These are phyloP conservation scores for Xylariaceae sp. DNA, from an alignment of 2,329 filamentous ascomycete genomes.

Conservation along the genomic window DNA sequence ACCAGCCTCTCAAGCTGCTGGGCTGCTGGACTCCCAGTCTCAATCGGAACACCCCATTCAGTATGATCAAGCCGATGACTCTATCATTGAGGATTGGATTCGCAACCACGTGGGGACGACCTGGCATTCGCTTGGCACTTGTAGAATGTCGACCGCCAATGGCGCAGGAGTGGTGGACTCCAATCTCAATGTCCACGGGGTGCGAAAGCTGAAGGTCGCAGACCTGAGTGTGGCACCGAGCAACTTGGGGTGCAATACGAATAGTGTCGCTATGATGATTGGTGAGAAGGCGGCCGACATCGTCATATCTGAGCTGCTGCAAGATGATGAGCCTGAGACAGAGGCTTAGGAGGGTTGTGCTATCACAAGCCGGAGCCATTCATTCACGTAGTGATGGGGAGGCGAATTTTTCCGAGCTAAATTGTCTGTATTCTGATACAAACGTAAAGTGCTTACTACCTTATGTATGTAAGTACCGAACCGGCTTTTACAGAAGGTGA, in stretches of 20 bases:
- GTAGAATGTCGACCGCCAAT: conserved; percentile 29
- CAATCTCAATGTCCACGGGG: conserved; percentile 35
- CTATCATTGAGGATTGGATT: conserved; percentile 37
- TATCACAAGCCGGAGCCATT: too few species aligned
- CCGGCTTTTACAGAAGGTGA: too few species aligned
- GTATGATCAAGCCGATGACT: conserved; percentile 42
- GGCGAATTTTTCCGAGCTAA: too few species aligned
- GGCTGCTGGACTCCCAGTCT: conserved; percentile 26
- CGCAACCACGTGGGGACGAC: conserved; percentile 32
- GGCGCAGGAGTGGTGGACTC: conserved; percentile 36
- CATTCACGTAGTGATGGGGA: too few species aligned
- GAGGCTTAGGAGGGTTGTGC: too few species aligned
- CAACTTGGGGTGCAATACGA: conserved; percentile 40
- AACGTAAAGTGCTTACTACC: too few species aligned
- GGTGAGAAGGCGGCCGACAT: conserved; percentile 42
- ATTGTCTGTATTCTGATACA: too few species aligned
- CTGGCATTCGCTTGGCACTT: conserved; percentile 31
- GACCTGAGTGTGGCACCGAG: conserved; percentile 28
- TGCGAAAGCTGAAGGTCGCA: conserved; percentile 34
- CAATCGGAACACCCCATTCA: conserved; percentile 23
- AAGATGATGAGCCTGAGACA: too few species aligned
- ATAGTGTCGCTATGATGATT: conserved; percentile 41
- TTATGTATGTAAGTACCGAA: too few species aligned
- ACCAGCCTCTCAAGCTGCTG: conserved; percentile 34
- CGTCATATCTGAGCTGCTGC: conserved; percentile 31